These are phyloP conservation scores for Lipomyces yamadae DNA, from an alignment of 805 yeast species.

Conservation along the genomic window DNA sequence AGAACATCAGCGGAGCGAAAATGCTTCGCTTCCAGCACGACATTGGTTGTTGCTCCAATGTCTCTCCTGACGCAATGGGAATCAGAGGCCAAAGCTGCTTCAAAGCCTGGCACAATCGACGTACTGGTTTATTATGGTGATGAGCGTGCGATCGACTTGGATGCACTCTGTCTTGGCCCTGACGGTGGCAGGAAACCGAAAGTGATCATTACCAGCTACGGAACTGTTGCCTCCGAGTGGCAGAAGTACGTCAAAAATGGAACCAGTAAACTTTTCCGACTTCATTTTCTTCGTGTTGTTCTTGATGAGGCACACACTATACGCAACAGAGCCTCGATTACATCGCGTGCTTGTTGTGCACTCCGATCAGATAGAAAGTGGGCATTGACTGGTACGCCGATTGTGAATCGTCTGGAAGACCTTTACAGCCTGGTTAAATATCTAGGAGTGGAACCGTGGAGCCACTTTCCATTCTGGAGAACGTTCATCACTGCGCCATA, in stretches of 20 bases:
- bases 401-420: constrained; percentile 86
- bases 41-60: constrained; percentile 86
- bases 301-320: constrained; percentile 92
- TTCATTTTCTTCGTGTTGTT: constrained; percentile 74
- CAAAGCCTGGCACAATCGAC: constrained; percentile 39
- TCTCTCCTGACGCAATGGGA: constrained; percentile 92
- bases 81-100: constrained; percentile 67
- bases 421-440: constrained; percentile 76
- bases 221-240: constrained; percentile 81
- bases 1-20: not conserved
- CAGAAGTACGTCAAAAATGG: constrained; percentile 46
- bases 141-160: constrained; percentile 56
- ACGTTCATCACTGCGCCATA: constrained; percentile 83
- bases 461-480: constrained; percentile 82
- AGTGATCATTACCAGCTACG: constrained; percentile 82
- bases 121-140: constrained; percentile 74
- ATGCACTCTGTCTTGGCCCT: constrained; percentile 49
- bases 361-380: constrained; percentile 71
- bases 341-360: constrained; percentile 76
- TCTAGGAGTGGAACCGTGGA: constrained; percentile 86
- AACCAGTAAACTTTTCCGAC: constrained; percentile 65
- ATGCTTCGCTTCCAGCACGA: constrained; percentile 50
- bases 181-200: constrained; percentile 48
- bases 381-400: constrained; percentile 93
- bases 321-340: constrained; percentile 74